phyloP scores from a whole-genome alignment of 2,329 filamentous ascomycete genomes.

The Bipolaris bicolor region DNA sequence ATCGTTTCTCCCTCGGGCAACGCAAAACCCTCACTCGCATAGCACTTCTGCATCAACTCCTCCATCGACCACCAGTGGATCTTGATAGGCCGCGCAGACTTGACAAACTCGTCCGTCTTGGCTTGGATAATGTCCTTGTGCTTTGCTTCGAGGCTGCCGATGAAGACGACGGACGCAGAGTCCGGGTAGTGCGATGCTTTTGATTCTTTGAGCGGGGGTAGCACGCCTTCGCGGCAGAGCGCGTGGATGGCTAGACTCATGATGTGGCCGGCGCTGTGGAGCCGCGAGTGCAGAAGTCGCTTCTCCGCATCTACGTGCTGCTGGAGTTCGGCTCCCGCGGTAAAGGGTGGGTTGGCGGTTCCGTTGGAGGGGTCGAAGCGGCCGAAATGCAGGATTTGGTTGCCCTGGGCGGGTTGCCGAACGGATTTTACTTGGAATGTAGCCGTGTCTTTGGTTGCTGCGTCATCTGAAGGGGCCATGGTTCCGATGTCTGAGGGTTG shows the following conservation, averaged over 20 bases:
- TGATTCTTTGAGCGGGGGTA: slow-evolving; percentile 63
- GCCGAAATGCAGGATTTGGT: slow-evolving; percentile 69
- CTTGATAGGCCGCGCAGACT: slow-evolving; percentile 47
- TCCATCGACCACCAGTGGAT: slow-evolving; percentile 72
- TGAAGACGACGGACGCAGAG: slow-evolving; percentile 70
- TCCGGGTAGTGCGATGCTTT: slow-evolving; percentile 77
- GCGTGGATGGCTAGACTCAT: slow-evolving; percentile 70
- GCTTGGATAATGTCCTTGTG: slow-evolving; percentile 60
- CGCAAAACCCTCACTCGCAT: slow-evolving; percentile 36
- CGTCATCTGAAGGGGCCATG: slow-evolving; percentile 50
- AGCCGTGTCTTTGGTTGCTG: slow-evolving; percentile 51
- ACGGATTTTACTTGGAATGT: slow-evolving; percentile 44
- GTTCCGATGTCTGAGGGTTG: slow-evolving; percentile 72
- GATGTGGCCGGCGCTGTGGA: slow-evolving; percentile 77
- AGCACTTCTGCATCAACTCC: slow-evolving; percentile 57
- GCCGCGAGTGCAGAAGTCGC: slow-evolving; percentile 67
- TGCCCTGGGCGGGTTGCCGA: slow-evolving; percentile 57
- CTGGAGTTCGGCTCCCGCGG: slow-evolving; percentile 45
- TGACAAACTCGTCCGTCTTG: slow-evolving; percentile 65
- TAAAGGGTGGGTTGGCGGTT: background rate
- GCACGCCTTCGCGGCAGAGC: slow-evolving; percentile 56
- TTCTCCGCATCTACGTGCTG: slow-evolving; percentile 68
- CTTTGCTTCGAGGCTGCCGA: slow-evolving; percentile 66
- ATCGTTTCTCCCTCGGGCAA: slow-evolving; percentile 43
- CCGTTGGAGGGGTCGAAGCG: slow-evolving; percentile 52